Evolutionary conservation across 2,329 filamentous ascomycete genomes (phyloP).

Genomic region (Cladosporium cucumerinum): DNA sequence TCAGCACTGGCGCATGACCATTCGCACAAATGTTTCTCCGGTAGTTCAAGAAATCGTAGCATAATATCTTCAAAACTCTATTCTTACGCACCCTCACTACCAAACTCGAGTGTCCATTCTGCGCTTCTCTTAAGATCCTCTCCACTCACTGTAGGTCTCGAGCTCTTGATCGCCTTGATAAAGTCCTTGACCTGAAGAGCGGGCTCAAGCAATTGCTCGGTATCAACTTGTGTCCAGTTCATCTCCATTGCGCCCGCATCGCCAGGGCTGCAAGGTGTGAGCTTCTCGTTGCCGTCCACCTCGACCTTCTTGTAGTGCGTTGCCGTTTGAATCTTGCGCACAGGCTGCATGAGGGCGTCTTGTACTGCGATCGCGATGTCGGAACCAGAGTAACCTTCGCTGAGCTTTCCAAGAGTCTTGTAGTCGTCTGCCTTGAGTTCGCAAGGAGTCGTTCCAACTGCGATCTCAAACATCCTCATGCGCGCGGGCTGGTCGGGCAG

Average conservation of each 20-base stretch:
- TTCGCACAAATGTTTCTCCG: not conserved
- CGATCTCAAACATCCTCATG: conserved; percentile 92
- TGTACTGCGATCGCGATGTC: conserved; percentile 97
- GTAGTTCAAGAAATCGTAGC: not conserved
- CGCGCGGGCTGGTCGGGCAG: conserved; percentile 82
- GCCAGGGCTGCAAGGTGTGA: conserved; percentile 92
- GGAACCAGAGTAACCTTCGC: conserved; percentile 91
- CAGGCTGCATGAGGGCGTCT: conserved; percentile 94
- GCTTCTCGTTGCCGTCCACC: conserved; percentile 61
- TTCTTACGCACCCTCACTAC: conserved; percentile 54
- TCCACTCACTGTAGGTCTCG: conserved; percentile 82
- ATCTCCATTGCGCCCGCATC: conserved; percentile 84
- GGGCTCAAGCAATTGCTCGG: conserved; percentile 81
- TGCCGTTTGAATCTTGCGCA: conserved; percentile 92
- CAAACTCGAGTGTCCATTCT: conserved; percentile 96
- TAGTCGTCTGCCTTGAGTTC: conserved; percentile 76
- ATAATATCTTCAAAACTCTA: not conserved
- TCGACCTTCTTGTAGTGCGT: conserved; percentile 93
- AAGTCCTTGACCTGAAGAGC: conserved; percentile 88
- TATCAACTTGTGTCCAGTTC: conserved; percentile 84
- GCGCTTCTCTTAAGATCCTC: conserved; percentile 80
- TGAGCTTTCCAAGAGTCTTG: conserved; percentile 72
- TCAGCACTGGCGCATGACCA: not conserved
- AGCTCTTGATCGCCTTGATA: conserved; percentile 82
- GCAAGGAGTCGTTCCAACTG: conserved; percentile 89